Percentiles rank a stretch among this genome's conserved stretches.
Evolutionary conservation across 441 rosid species (phyloP).

Genomic region (Croton laevigatus): DNA sequence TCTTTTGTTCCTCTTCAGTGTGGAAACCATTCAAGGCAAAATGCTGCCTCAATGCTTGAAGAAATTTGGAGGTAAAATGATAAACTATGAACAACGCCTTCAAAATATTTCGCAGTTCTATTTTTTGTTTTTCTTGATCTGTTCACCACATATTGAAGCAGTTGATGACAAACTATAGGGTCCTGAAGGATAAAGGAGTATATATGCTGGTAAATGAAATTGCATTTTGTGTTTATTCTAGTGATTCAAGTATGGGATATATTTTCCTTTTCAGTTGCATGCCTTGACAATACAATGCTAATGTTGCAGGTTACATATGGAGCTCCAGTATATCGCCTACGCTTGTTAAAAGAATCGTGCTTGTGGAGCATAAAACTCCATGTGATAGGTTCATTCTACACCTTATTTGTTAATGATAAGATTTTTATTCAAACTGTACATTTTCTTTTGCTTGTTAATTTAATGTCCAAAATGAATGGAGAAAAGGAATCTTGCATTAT

Average conservation of each 20-base stretch:
- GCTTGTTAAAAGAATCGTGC: slow-evolving; percentile 49
- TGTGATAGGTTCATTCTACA: slow-evolving; percentile 55
- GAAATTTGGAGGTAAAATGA: slow-evolving; percentile 69
- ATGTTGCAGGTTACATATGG: slow-evolving; percentile 73
- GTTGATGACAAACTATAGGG: slow-evolving; percentile 92
- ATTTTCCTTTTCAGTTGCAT: slow-evolving; percentile 9
- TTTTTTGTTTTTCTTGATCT: slow-evolving; percentile 50
- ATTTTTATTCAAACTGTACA: neutral
- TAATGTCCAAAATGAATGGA: neutral
- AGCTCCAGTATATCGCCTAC: slow-evolving; percentile 66
- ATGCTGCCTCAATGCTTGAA: slow-evolving; percentile 64
- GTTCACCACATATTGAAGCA: slow-evolving; percentile 81
- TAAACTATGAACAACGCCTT: slow-evolving; percentile 9
- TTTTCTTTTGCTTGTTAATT: neutral
- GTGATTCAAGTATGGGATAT: neutral
- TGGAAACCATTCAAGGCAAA: slow-evolving; percentile 60
- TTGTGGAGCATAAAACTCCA: slow-evolving; percentile 68
- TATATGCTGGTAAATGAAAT: slow-evolving; percentile 63
- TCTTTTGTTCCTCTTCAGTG: slow-evolving; percentile 40
- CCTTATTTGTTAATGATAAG: neutral
- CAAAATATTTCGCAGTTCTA: slow-evolving; percentile 17
- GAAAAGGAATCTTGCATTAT: neutral
- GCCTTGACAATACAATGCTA: slow-evolving; percentile 16
- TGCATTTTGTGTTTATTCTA: neutral
- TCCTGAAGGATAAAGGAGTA: slow-evolving; percentile 84